Evolutionary conservation across 768 basidiomycete species (phyloP).

Genomic region (Amanita pseudoporphyria): DNA sequence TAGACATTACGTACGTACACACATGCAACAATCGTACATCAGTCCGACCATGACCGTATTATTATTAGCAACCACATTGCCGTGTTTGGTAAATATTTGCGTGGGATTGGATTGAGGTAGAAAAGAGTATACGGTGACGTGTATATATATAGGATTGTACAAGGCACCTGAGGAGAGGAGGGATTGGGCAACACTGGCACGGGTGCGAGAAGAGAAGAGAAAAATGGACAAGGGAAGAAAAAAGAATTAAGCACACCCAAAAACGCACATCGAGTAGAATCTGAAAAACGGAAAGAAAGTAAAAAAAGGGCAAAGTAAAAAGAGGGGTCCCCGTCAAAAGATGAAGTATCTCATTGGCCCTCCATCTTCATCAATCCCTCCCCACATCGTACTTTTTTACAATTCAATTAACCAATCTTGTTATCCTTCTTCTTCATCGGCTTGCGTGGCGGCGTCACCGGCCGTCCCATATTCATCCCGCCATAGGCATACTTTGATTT

Average conservation of each 20-base stretch:
- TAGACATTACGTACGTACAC: too few species aligned
- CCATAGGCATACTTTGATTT: slow-evolving; percentile 90
- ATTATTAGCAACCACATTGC: too few species aligned
- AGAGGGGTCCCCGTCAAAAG: neutral
- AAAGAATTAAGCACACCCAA: slow-evolving; percentile 10
- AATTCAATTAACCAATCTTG: slow-evolving; percentile 38
- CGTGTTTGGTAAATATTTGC: too few species aligned
- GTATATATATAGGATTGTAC: slow-evolving; percentile 8
- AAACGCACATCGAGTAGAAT: slow-evolving; percentile 8
- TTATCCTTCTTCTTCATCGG: slow-evolving; percentile 87
- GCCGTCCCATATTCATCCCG: slow-evolving; percentile 78
- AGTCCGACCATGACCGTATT: too few species aligned
- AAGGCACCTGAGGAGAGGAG: slow-evolving; percentile 7
- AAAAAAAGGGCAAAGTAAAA: neutral
- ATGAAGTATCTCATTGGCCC: neutral
- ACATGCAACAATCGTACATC: too few species aligned
- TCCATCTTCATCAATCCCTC: neutral
- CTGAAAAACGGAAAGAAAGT: neutral
- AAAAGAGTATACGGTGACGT: neutral
- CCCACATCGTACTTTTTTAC: neutral
- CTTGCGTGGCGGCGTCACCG: slow-evolving; percentile 94
- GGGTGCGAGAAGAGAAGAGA: slow-evolving; percentile 7
- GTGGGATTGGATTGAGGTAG: too few species aligned
- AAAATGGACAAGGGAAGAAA: slow-evolving; percentile 3
- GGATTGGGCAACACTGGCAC: slow-evolving; percentile 1